Evolutionary conservation across 495 filamentous ascomycete species (phyloP), one percentile per base, ranked within the genome.

Genomic region (Aspergillus bridgeri): DNA sequence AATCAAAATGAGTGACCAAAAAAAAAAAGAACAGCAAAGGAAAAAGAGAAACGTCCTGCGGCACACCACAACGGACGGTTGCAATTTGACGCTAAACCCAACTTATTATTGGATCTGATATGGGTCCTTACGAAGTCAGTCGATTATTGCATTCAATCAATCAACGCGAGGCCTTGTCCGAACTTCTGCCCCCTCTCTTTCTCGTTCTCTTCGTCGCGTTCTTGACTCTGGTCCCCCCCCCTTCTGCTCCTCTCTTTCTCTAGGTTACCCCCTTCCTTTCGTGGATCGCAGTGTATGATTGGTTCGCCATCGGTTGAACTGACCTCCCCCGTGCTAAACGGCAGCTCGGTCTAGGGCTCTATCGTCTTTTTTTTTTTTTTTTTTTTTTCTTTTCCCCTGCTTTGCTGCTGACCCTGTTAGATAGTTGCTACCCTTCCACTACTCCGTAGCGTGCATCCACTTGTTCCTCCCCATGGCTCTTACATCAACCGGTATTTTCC

Each of bases 401-500:
- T 23, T 47, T 42, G 23, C 38, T 27, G 38, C 38, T 44, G 51
- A 53, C 38, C 29, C n/a, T 47, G 52, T 43, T 60, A 60, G 60
- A 29, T 57, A 51, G 53, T 59, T 57, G 58, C 54, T 52, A 59
- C 62, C 67, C 58, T 64, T 60, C 51, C 57, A 65, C 67, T 64
- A 53, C 60, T 62, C 56, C 50, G 57, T 66, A 68, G 65, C 66
- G 57, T 65, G 72, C 68, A 75, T 73, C 74, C 72, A 74, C 72
- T 72, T 71, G 60, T 65, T 64, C 54, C 63, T 60, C 61, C 59
- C 63, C 50, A 62, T 67, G 67, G 70, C 72, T 74, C 72, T 76
- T 70, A 76, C 74, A 76, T 75, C 71, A 75, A 76, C 68, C 66
- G 65, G 69, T 69, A 68, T 68, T 73, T 61, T 57, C 22, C 23